phyloP scores from a whole-genome alignment of 2,329 filamentous ascomycete genomes.

The Aspergillus ochraceoroseus region DNA sequence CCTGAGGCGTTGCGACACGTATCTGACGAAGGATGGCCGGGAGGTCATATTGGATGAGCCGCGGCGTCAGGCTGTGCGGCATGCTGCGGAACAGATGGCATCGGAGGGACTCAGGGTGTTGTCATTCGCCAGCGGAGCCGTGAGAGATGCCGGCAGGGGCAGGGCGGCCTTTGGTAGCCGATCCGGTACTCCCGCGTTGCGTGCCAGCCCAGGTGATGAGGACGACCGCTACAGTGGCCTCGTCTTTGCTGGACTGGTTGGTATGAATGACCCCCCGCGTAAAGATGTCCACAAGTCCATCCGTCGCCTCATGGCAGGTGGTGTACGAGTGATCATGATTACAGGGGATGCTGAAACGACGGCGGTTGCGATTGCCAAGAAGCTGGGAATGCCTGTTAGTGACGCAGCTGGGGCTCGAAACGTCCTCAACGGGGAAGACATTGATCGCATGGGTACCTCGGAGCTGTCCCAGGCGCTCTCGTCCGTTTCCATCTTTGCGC shows the following conservation, averaged over 20 bases:
- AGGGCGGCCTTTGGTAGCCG: conserved; percentile 50
- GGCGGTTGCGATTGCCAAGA: conserved; percentile 85
- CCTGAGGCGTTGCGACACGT: conserved; percentile 81
- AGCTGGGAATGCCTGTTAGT: conserved; percentile 87
- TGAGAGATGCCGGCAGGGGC: conserved; percentile 45
- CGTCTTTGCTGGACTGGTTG: conserved; percentile 85
- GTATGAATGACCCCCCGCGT: conserved; percentile 94
- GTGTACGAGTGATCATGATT: conserved; percentile 98
- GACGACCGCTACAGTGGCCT: conserved; percentile 78
- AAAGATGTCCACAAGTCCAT: conserved; percentile 88
- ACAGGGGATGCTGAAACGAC: conserved; percentile 95
- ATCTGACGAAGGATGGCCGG: conserved; percentile 76
- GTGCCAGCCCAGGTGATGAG: conserved; percentile 41
- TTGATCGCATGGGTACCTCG: conserved; percentile 84
- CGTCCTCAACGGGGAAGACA: conserved; percentile 82
- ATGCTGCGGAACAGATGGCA: conserved; percentile 82
- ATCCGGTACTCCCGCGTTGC: conserved; percentile 46
- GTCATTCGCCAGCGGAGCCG: conserved; percentile 82
- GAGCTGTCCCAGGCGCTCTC: conserved; percentile 81
- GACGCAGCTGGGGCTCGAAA: conserved; percentile 50
- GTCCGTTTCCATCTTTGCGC: conserved; percentile 88
- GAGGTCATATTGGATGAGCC: conserved; percentile 79
- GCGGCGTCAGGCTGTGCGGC: conserved; percentile 66
- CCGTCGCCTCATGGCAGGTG: conserved; percentile 81
- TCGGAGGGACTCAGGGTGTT: conserved; percentile 83